Conservation (phyloP, 306 rosid genomes). For the Pueraria montana region DNA sequence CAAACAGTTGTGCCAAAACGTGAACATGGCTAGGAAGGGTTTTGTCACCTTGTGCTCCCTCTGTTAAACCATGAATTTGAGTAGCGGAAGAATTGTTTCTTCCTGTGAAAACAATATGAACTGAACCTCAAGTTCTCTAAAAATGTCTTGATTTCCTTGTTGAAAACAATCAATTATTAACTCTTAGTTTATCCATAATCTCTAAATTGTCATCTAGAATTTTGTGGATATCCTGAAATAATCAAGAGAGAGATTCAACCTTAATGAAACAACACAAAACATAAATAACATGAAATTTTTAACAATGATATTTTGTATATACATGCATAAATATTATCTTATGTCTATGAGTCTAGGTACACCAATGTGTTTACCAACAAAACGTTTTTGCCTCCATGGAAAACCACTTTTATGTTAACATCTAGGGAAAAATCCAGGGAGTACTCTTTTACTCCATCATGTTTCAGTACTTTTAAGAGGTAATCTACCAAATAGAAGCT, state of each 20-base stretch:
- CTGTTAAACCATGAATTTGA: slow-evolving; percentile 64
- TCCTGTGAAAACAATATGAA: slow-evolving; percentile 75
- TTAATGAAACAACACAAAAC: too few relatives aligned
- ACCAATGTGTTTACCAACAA: slow-evolving; percentile 67
- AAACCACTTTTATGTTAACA: slow-evolving; percentile 71
- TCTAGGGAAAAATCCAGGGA: slow-evolving; percentile 73
- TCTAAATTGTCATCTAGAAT: slow-evolving; percentile 74
- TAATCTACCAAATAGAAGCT: slow-evolving; percentile 65
- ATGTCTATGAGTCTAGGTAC: slow-evolving; percentile 30
- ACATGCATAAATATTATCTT: not conserved
- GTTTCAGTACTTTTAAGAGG: slow-evolving; percentile 69
- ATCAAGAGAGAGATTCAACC: slow-evolving; percentile 27
- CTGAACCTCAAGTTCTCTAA: slow-evolving; percentile 70
- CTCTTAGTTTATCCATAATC: slow-evolving; percentile 67
- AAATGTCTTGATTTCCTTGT: slow-evolving; percentile 90
- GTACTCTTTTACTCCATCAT: slow-evolving; percentile 60
- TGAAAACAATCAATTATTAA: slow-evolving; percentile 78
- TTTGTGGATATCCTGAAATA: slow-evolving; percentile 77
- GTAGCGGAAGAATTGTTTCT: slow-evolving; percentile 58
- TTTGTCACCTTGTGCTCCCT: slow-evolving; percentile 72
- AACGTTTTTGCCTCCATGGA: slow-evolving; percentile 76
- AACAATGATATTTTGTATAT: not conserved
- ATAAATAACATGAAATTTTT: not conserved
- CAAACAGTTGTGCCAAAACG: slow-evolving; percentile 84
- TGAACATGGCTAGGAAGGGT: slow-evolving; percentile 80